Base-by-base conservation (phyloP, 306 rosid species). In the Astragalus glycyphyllos region DNA sequence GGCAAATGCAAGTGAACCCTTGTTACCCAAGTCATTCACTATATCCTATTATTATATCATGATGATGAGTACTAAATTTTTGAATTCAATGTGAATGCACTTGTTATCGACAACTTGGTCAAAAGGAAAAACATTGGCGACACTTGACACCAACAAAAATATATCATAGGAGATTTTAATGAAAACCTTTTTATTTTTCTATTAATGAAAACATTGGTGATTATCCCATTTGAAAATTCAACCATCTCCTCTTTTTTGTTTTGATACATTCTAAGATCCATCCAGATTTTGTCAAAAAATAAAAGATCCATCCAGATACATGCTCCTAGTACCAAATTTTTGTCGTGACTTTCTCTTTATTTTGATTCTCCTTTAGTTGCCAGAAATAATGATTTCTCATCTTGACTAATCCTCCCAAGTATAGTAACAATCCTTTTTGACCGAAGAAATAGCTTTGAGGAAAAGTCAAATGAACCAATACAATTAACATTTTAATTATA, bases 11-110 rank as follows among this genome's bases (percentile, higher is more conserved):
- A 6, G 51, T 15, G 8, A 34, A 58, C 2, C 26, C 75, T 81
- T 71, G 62, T 42, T 37, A 82, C 68, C 40, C 65, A 48, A 77
- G 68, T 58, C 44, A 58, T 67, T 59, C 40, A 41, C 51, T 50
- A 44, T 4, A 29, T 15, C 17, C 14, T 37, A 35, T 66, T 34
- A 41, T 1, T 20, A 5, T 20, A 44, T 49, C 45, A 48, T 20
- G 8, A n/a, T 54, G 12, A n/a, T n/a, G 40, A 11, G 11, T 45
- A 16, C 17, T 71, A 46, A 14, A 3, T 14, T 14, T 31, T 6
- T 55, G 35, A 56, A 17, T 56, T 13, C 44, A 67, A 13, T 66
- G 79, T 71, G 81, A 76, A 50, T 40, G 56, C 63, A 14, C 29
- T 62, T 54, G 48, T 44, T 51, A 13, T 59, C 58, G 42, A 58